These are phyloP conservation scores for Plasmodium malariae DNA, from an alignment of 169 alveolate genomes.

Conservation along the genomic window DNA sequence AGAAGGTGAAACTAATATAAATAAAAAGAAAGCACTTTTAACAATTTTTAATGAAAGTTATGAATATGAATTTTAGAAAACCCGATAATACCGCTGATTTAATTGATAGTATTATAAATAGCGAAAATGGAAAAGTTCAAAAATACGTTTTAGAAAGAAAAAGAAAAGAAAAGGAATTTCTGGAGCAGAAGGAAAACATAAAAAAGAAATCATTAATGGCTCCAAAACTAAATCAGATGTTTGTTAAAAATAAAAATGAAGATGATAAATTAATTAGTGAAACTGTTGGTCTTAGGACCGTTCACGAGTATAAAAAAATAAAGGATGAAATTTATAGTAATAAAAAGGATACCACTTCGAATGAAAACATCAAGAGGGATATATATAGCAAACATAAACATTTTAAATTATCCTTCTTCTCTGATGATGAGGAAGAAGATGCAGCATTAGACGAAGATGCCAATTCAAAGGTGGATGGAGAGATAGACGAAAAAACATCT, in stretches of 20 bases:
- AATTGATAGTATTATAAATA: constrained; percentile 70
- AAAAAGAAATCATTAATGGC: constrained; percentile 63
- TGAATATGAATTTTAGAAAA: constrained; percentile 63
- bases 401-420: constrained; percentile 53
- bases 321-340: constrained; percentile 64
- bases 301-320: constrained; percentile 73
- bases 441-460: constrained; percentile 48
- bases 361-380: constrained; percentile 11
- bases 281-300: constrained; percentile 72
- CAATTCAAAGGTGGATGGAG: neutral
- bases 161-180: constrained; percentile 68
- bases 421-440: constrained; percentile 43
- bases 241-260: constrained; percentile 67
- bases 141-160: constrained; percentile 72
- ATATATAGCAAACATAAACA: constrained; percentile 21
- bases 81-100: constrained; percentile 65
- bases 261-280: constrained; percentile 74
- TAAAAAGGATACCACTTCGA: constrained; percentile 12
- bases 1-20: no score
- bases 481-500: constrained; percentile 5
- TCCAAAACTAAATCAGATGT: constrained; percentile 73
- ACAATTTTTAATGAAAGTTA: no score
- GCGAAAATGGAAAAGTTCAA: constrained; percentile 78
- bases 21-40: no score
- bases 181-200: constrained; percentile 71